Evolutionary conservation across 2,329 filamentous ascomycete genomes (phyloP).

Genomic region (Xylariaceae sp.): DNA sequence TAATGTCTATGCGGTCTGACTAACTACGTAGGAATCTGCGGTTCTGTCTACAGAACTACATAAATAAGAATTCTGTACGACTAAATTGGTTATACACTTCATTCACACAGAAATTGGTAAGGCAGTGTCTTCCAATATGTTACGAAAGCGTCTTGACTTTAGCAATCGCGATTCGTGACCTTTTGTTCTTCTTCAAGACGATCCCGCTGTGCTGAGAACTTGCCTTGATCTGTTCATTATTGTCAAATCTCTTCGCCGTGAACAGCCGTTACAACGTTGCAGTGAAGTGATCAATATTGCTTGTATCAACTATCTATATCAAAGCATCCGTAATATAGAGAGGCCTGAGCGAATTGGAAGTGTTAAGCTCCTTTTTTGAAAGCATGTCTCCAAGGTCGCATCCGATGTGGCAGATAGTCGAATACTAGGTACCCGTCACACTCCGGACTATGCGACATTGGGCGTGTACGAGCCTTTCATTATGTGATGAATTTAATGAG

Average conservation of each 20-base stretch:
- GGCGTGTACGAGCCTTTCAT: no score
- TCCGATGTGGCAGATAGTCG: no score
- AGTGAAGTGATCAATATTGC: background rate
- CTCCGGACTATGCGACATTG: no score
- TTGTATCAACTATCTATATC: no score
- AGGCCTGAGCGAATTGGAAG: no score
- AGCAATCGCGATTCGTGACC: background rate
- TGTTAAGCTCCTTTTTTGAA: no score
- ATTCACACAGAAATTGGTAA: conserved; percentile 15
- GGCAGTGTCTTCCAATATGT: no score
- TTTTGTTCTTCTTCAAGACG: background rate
- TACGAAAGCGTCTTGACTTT: background rate
- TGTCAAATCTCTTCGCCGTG: background rate
- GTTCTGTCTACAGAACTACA: background rate
- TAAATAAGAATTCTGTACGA: conserved; percentile 4
- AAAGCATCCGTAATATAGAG: background rate
- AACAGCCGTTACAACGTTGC: background rate
- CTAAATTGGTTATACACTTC: conserved; percentile 14
- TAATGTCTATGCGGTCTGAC: background rate
- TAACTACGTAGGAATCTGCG: background rate
- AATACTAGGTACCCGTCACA: no score
- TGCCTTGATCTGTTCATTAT: background rate
- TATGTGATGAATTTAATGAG: no score
- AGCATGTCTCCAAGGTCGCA: no score
- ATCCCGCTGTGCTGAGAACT: background rate